These are phyloP conservation scores for Lactarius pseudohatsudake DNA, from an alignment of 768 basidiomycete genomes.

Conservation along the genomic window DNA sequence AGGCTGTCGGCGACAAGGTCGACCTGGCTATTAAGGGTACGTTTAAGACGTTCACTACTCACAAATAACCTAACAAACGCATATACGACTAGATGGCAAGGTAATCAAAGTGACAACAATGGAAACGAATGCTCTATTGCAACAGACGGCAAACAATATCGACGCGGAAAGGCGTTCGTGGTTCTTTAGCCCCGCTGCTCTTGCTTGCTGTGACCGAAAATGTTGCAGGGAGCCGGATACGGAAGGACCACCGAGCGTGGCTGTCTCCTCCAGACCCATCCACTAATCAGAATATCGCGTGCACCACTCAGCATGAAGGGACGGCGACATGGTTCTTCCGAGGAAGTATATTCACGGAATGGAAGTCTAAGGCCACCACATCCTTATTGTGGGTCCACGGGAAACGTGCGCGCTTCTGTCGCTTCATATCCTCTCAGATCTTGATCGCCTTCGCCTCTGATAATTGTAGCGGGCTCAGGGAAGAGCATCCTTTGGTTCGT, in stretches of 20 bases:
- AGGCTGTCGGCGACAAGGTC: not conserved
- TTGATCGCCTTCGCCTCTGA: not conserved
- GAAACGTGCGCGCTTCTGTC: not conserved
- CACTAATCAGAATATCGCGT: not conserved
- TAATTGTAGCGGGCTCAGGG: too few species aligned
- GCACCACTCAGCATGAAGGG: not conserved
- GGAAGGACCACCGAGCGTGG: not conserved
- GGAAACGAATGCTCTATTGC: not conserved
- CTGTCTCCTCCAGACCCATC: not conserved
- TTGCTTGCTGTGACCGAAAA: not conserved
- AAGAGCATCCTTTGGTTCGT: too few species aligned
- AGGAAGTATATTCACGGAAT: not conserved
- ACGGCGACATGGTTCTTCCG: not conserved
- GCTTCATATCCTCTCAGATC: not conserved
- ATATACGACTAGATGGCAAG: not conserved
- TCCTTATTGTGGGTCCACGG: conserved; percentile 9
- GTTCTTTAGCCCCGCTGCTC: not conserved
- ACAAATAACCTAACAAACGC: not conserved
- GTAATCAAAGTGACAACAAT: too few species aligned
- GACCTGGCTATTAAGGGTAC: not conserved
- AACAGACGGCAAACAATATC: not conserved
- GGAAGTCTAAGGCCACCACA: not conserved
- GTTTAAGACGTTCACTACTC: not conserved
- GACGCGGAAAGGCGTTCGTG: not conserved
- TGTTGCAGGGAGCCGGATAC: not conserved